Conservation (phyloP, 1,139 yeast genomes). For the Candida sp. region DNA sequence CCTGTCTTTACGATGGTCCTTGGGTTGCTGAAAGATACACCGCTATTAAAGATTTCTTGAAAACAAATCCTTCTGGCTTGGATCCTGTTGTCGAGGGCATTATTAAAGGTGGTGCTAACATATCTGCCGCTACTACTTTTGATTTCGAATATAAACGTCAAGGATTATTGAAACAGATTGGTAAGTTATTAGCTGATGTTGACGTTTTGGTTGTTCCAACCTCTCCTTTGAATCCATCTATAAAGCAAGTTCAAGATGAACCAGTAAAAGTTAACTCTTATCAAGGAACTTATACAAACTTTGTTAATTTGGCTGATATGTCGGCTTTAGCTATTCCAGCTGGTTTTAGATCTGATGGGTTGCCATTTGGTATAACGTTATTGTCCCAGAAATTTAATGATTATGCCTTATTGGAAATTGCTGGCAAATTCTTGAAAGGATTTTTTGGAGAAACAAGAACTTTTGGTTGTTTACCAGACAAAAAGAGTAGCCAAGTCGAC, state of each 20-base stretch:
- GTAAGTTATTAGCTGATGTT: constrained; percentile 48
- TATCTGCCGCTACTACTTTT: constrained; percentile 80
- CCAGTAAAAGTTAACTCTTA: constrained; percentile 81
- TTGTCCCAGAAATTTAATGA: constrained; percentile 82
- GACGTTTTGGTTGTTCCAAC: constrained; percentile 90
- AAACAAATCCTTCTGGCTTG: constrained; percentile 72
- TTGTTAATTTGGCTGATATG: constrained; percentile 90
- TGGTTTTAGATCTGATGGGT: constrained; percentile 79
- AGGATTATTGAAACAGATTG: constrained; percentile 64
- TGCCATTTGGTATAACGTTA: constrained; percentile 88
- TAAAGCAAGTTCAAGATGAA: constrained; percentile 65
- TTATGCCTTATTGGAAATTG: constrained; percentile 82
- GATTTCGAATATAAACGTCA: constrained; percentile 83
- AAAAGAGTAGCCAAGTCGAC: constrained; percentile 30
- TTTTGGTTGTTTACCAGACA: constrained; percentile 41
- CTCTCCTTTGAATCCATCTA: constrained; percentile 86
- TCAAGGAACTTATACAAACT: constrained; percentile 97
- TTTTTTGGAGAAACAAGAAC: constrained; percentile 16
- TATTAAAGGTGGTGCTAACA: constrained; percentile 72
- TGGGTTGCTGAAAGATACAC: constrained; percentile 97
- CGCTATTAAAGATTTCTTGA: constrained; percentile 72
- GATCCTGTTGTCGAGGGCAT: constrained; percentile 84
- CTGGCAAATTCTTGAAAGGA: constrained; percentile 57
- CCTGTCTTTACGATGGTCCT: constrained; percentile 92
- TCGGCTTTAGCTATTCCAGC: constrained; percentile 91